These are phyloP conservation scores for Amauroascus niger DNA, from an alignment of 2,329 filamentous ascomycete species.

Conservation along the genomic window DNA sequence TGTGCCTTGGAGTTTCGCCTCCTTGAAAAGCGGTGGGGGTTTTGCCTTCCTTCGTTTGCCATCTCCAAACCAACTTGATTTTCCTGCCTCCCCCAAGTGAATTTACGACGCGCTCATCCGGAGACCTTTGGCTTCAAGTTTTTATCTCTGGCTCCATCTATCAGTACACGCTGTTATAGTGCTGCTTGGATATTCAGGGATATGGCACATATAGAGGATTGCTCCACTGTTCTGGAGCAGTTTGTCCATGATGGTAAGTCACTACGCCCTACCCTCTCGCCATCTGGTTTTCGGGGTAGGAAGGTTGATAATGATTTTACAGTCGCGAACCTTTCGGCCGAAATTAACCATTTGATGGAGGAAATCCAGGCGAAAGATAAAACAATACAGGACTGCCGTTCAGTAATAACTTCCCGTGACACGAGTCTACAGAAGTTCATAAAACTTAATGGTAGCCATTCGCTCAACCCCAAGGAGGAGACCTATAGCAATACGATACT, in stretches of 20 bases:
- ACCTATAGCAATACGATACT: slow-evolving; percentile 49
- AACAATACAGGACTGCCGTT: slow-evolving; percentile 48
- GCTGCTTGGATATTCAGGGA: not conserved
- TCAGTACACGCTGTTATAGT: too few relatives aligned
- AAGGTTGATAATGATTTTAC: slow-evolving; percentile 11
- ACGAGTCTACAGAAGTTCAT: slow-evolving; percentile 56
- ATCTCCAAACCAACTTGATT: not conserved
- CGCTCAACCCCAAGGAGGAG: slow-evolving; percentile 55
- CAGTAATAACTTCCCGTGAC: slow-evolving; percentile 50
- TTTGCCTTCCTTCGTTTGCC: not conserved
- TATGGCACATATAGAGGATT: slow-evolving; percentile 49
- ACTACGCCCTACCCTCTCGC: not conserved
- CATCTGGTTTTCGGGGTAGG: not conserved
- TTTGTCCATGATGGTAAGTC: slow-evolving; percentile 53
- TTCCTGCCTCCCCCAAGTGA: too few relatives aligned
- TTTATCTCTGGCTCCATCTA: too few relatives aligned
- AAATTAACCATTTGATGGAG: slow-evolving; percentile 57
- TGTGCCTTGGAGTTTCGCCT: not conserved
- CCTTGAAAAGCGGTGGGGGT: slow-evolving; percentile 4
- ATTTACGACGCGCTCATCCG: too few relatives aligned
- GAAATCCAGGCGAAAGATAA: slow-evolving; percentile 58
- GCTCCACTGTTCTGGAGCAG: slow-evolving; percentile 54
- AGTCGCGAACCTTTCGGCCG: slow-evolving; percentile 51
- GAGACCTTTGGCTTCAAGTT: too few relatives aligned
- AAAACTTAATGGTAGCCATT: slow-evolving; percentile 52